phyloP scores from a whole-genome alignment of 1,139 yeast species.

The Suhomyces anneliseae region DNA sequence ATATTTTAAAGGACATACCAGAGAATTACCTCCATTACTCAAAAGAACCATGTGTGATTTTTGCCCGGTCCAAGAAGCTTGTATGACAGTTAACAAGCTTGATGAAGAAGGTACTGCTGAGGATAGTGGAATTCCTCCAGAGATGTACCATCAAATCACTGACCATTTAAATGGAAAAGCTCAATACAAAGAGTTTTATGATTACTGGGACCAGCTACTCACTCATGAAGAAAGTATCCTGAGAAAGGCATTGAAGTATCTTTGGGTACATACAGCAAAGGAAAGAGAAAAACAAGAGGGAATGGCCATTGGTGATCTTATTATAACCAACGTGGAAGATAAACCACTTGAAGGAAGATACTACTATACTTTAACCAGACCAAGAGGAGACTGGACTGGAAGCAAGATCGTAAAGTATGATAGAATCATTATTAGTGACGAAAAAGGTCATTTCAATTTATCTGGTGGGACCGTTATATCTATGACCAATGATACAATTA shows the following conservation, averaged over 20 bases:
- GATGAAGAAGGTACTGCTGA: constrained; percentile 56
- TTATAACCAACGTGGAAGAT: constrained; percentile 33
- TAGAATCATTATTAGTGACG: constrained; percentile 74
- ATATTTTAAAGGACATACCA: constrained; percentile 50
- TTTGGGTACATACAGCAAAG: constrained; percentile 66
- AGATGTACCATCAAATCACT: constrained; percentile 49
- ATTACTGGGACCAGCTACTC: constrained; percentile 73
- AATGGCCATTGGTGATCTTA: constrained; percentile 53
- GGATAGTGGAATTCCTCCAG: constrained; percentile 47
- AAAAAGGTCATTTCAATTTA: constrained; percentile 72
- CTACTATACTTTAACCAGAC: constrained; percentile 49
- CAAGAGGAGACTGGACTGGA: constrained; percentile 6
- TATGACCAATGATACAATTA: constrained; percentile 38
- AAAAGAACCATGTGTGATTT: constrained; percentile 61
- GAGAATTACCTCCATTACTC: constrained; percentile 60
- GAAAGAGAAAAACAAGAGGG: constrained; percentile 64
- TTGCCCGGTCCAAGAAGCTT: constrained; percentile 61
- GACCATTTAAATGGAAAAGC: constrained; percentile 45
- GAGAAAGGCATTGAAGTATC: constrained; percentile 54
- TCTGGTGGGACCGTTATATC: constrained; percentile 59
- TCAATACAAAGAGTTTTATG: constrained; percentile 53
- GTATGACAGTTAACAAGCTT: constrained; percentile 69
- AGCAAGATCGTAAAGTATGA: constrained; percentile 55
- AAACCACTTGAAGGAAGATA: constrained; percentile 27
- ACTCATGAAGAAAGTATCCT: constrained; percentile 70